Percentiles rank a stretch among this genome's conserved stretches.
phyloP scores from a whole-genome alignment of 768 basidiomycete species.

The Hortiboletus campestris region DNA sequence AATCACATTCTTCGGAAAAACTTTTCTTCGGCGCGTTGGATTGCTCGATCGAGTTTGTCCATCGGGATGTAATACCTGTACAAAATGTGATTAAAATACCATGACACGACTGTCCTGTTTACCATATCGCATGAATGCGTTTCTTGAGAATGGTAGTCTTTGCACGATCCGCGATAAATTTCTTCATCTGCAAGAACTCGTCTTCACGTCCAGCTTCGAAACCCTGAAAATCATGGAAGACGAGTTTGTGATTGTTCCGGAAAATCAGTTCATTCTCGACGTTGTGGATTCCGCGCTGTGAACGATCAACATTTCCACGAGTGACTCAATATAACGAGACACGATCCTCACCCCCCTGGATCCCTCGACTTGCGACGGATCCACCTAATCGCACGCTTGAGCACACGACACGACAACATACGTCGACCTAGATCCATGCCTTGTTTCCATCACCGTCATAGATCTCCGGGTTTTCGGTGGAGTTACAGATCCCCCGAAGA shows the following conservation, averaged over 20 bases:
- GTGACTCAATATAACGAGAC: not conserved
- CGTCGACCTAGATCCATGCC: not conserved
- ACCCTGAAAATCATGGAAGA: not conserved
- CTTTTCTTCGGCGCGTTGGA: not conserved
- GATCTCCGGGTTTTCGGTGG: not conserved
- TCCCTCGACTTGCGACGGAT: not conserved
- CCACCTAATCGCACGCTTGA: not conserved
- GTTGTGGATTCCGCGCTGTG: not conserved
- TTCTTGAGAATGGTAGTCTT: not conserved
- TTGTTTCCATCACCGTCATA: not conserved
- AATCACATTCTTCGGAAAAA: not conserved
- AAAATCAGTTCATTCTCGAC: not conserved
- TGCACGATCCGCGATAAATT: not conserved
- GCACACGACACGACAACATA: not conserved
- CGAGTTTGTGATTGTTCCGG: not conserved
- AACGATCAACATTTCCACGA: not conserved
- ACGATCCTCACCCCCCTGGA: not conserved
- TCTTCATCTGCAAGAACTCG: not conserved
- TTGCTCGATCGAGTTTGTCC: not conserved
- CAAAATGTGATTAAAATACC: not conserved
- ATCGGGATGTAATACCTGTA: not conserved
- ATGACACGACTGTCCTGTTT: not conserved
- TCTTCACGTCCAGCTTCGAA: conserved; percentile 1
- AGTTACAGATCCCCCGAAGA: not conserved
- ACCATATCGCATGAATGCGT: too few species aligned